Percentiles rank a stretch among this genome's conserved stretches.
phyloP scores from a whole-genome alignment of 2,329 filamentous ascomycete species.

The Botryosphaeria dothidea region DNA sequence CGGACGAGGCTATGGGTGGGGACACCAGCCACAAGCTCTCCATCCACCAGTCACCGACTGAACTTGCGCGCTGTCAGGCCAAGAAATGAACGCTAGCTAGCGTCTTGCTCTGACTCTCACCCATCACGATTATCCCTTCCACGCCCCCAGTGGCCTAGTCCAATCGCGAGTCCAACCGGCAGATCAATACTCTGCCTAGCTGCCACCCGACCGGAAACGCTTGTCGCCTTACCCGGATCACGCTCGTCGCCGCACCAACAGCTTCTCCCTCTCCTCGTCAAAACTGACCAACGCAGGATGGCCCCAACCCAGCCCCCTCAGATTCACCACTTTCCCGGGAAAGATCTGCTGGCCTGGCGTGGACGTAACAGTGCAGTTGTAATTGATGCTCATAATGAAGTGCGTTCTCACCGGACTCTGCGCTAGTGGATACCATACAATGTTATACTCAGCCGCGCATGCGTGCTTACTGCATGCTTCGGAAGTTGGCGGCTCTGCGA shows the following conservation, averaged over 20 bases:
- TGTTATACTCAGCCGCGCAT: too few relatives aligned
- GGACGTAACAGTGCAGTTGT: too few relatives aligned
- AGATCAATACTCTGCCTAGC: constrained; percentile 8
- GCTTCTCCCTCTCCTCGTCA: not conserved
- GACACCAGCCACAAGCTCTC: not conserved
- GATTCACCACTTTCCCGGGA: too few relatives aligned
- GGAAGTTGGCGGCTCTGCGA: too few relatives aligned
- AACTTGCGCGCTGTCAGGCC: not conserved
- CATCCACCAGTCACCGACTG: not conserved
- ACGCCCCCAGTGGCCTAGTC: not conserved
- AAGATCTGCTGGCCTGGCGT: too few relatives aligned
- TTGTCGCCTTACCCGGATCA: not conserved
- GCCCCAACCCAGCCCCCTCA: not conserved
- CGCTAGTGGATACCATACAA: too few relatives aligned
- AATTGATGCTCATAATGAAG: too few relatives aligned
- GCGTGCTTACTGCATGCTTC: too few relatives aligned
- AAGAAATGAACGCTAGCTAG: not conserved
- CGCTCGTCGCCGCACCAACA: not conserved
- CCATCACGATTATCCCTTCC: not conserved
- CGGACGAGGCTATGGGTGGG: not conserved
- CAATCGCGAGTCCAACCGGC: not conserved
- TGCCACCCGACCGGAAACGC: constrained; percentile 1
- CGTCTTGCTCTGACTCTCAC: not conserved
- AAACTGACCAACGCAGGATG: not conserved
- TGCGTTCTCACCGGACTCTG: too few relatives aligned